Percentiles rank a stretch among this genome's conserved stretches.
Conservation (phyloP, 108 stramenopile genomes). For the Phaeodactylum tricornutum region DNA sequence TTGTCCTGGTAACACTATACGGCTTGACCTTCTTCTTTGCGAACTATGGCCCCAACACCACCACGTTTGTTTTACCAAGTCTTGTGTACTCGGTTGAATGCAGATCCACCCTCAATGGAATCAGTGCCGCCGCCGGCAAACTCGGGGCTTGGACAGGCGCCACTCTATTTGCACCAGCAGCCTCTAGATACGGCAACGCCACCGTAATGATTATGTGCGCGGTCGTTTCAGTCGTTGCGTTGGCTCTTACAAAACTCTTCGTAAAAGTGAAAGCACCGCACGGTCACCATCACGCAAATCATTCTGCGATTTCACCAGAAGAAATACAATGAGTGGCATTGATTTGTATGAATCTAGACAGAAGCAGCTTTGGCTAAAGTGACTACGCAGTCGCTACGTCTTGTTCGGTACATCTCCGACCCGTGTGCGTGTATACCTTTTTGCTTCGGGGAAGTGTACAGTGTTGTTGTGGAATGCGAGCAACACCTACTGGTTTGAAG, state of each 20-base stretch:
- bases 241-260: no score
- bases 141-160: slow-evolving; percentile 71
- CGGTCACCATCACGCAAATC: no score
- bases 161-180: slow-evolving; percentile 56
- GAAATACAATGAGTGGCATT: no score
- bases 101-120: slow-evolving; percentile 78
- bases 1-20: slow-evolving; percentile 47
- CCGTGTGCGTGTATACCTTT: background rate
- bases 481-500: background rate
- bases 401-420: background rate
- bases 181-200: slow-evolving; percentile 43
- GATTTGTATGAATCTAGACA: no score
- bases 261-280: no score
- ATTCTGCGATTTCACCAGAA: no score
- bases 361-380: slow-evolving; percentile 2
- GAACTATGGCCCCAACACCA: slow-evolving; percentile 84
- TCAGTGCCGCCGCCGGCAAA: slow-evolving; percentile 76
- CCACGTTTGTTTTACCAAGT: slow-evolving; percentile 63
- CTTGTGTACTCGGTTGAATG: slow-evolving; percentile 56
- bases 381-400: background rate
- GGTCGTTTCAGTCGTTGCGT: slow-evolving; percentile 46
- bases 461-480: background rate
- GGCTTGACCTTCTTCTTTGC: slow-evolving; percentile 81
- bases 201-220: slow-evolving; percentile 68
- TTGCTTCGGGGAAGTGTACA: background rate